A percentile compares a stretch with the other conserved stretches of the same genome.
Conservation (phyloP, 1,284 basidiomycete species). For the Tetrapyrgos nigripes region DNA sequence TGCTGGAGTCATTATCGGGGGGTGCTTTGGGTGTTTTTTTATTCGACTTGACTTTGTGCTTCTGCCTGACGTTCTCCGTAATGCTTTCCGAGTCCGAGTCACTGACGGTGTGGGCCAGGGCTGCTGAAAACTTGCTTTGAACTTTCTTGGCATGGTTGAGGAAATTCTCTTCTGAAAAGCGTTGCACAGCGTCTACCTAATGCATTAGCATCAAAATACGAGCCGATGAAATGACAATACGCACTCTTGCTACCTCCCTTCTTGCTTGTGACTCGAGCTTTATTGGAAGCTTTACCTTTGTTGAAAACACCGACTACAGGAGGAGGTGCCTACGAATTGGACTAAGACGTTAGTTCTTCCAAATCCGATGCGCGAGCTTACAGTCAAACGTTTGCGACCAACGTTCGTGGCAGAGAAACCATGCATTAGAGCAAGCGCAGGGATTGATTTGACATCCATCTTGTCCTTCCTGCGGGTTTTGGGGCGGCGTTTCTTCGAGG, state of each 20-base stretch:
- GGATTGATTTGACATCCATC: constrained; percentile 42
- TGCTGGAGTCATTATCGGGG: not conserved
- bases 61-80: not conserved
- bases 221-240: constrained; percentile 1
- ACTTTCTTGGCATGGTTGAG: not conserved
- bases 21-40: not conserved
- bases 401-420: constrained; percentile 76
- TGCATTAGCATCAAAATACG: constrained; percentile 14
- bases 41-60: not conserved
- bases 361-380: constrained; percentile 33
- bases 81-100: not conserved
- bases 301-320: constrained; percentile 66
- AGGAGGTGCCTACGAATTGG: constrained; percentile 43
- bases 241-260: constrained; percentile 25
- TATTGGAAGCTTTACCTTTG: constrained; percentile 72
- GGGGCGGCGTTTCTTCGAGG: constrained; percentile 12
- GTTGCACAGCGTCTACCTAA: constrained; percentile 6
- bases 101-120: not conserved
- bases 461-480: constrained; percentile 25
- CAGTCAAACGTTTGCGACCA: constrained; percentile 73
- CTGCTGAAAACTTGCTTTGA: not conserved
- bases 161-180: constrained; percentile 5
- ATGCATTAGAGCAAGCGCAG: constrained; percentile 74
- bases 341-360: not conserved
- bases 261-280: constrained; percentile 34